A percentile compares a stretch with the other conserved stretches of the same genome.
Conservation (phyloP, 1,139 yeast species). For the Candida sojae region DNA sequence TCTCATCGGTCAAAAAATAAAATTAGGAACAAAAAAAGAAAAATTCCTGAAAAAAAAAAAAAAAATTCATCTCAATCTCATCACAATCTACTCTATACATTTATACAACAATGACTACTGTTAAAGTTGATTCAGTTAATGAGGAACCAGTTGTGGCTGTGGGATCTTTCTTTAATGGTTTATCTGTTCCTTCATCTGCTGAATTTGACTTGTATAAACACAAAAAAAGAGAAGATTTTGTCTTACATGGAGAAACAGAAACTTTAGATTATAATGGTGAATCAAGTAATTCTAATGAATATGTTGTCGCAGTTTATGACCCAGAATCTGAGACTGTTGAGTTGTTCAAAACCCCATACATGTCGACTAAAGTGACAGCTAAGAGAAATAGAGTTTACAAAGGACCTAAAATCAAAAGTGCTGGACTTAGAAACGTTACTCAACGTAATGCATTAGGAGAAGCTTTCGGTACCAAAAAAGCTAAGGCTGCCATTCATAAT, state of each 20-base stretch:
- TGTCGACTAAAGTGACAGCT: slow-evolving; percentile 57
- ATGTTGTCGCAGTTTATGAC: slow-evolving; percentile 72
- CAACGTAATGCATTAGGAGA: slow-evolving; percentile 88
- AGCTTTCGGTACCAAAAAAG: slow-evolving; percentile 96
- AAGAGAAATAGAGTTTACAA: slow-evolving; percentile 50
- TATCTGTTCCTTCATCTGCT: slow-evolving; percentile 59
- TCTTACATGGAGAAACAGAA: slow-evolving; percentile 78
- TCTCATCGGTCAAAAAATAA: slow-evolving; percentile 3
- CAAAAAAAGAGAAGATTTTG: slow-evolving; percentile 43
- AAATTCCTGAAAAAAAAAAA: neutral
- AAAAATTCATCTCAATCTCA: neutral
- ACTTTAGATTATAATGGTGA: slow-evolving; percentile 73
- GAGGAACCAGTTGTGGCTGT: slow-evolving; percentile 41
- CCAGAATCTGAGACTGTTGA: slow-evolving; percentile 60
- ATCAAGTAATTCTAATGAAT: slow-evolving; percentile 47
- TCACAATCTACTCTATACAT: slow-evolving; percentile 1
- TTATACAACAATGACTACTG: slow-evolving; percentile 5
- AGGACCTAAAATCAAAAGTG: slow-evolving; percentile 65
- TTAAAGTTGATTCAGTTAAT: slow-evolving; percentile 14
- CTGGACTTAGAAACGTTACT: slow-evolving; percentile 51
- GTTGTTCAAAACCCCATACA: slow-evolving; percentile 60
- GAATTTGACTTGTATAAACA: slow-evolving; percentile 64
- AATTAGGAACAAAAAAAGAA: slow-evolving; percentile 5
- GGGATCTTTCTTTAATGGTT: slow-evolving; percentile 74
- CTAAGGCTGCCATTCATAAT: slow-evolving; percentile 85